Conservation (phyloP, 176 grass and related monocot species). For the Avena insularis region DNA sequence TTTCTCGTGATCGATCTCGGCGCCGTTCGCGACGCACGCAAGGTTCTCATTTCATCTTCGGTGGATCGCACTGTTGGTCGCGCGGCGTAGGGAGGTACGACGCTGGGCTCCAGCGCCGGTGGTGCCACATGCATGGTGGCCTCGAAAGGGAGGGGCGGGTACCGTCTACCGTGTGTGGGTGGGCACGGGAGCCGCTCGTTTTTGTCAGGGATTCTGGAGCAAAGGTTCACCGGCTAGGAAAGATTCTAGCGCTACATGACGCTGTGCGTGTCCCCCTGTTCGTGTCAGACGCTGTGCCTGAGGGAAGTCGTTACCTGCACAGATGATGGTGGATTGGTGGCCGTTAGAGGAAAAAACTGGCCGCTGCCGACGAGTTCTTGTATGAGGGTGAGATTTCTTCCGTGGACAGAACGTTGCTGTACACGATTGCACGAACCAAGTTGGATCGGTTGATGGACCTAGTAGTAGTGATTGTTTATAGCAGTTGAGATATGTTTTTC, state of each 20-base stretch:
- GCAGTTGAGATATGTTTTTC: no score
- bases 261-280: not conserved
- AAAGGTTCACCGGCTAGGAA: constrained; percentile 18
- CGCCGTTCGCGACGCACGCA: not conserved
- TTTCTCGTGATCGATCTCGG: constrained; percentile 22
- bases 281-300: not conserved
- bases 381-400: not conserved
- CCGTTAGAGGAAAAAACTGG: not conserved
- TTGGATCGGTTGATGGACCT: not conserved
- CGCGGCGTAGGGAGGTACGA: not conserved
- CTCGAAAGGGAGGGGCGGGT: not conserved
- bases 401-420: not conserved
- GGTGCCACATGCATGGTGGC: constrained; percentile 15
- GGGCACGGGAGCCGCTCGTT: not conserved
- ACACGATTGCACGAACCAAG: not conserved
- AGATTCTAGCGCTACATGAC: constrained; percentile 29
- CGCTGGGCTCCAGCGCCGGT: constrained; percentile 24
- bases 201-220: not conserved
- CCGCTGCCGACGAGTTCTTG: not conserved
- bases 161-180: not conserved
- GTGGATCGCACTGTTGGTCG: constrained; percentile 10
- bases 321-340: not conserved
- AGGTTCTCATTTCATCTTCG: not conserved
- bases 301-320: not conserved
- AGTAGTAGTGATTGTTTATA: no score